These are phyloP conservation scores for Hypoxylon intermedium DNA, from an alignment of 495 filamentous ascomycete genomes.

Conservation along the genomic window DNA sequence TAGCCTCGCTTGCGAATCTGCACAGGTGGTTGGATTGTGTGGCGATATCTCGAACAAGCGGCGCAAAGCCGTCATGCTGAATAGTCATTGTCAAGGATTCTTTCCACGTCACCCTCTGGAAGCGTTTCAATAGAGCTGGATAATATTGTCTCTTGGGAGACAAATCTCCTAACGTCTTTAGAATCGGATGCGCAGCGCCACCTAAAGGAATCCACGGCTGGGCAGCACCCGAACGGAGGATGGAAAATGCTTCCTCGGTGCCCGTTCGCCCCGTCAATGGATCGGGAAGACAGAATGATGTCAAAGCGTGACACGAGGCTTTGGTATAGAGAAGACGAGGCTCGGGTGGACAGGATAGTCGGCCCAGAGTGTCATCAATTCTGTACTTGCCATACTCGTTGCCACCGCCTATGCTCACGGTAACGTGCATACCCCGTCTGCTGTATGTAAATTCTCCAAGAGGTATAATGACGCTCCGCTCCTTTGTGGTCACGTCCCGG, in stretches of 20 bases:
- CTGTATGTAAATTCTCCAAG: slow-evolving; percentile 26
- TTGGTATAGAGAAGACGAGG: slow-evolving; percentile 57
- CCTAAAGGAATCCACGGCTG: slow-evolving; percentile 49
- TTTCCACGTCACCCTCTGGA: slow-evolving; percentile 61
- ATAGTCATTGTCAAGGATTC: slow-evolving; percentile 52
- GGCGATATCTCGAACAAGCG: slow-evolving; percentile 52
- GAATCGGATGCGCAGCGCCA: slow-evolving; percentile 19
- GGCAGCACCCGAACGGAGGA: slow-evolving; percentile 58
- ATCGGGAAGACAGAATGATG: slow-evolving; percentile 65
- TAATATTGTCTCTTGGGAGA: slow-evolving; percentile 64
- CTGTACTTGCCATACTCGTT: slow-evolving; percentile 50
- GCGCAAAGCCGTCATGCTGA: slow-evolving; percentile 60
- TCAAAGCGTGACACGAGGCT: slow-evolving; percentile 64
- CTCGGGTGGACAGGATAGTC: slow-evolving; percentile 56
- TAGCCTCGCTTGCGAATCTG: slow-evolving; percentile 31
- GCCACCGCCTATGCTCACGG: slow-evolving; percentile 26
- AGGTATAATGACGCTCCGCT: slow-evolving; percentile 50
- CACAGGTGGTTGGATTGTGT: slow-evolving; percentile 46
- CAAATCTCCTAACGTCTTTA: slow-evolving; percentile 52
- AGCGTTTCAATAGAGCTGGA: slow-evolving; percentile 54
- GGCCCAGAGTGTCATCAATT: slow-evolving; percentile 57
- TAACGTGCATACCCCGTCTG: slow-evolving; percentile 45
- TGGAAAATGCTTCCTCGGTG: slow-evolving; percentile 63
- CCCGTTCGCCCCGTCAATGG: slow-evolving; percentile 64
- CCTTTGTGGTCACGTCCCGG: slow-evolving; percentile 42